Evolutionary conservation across 176 grass and related monocot genomes (phyloP), one percentile per base, ranked within the genome.

Genomic region (Avena sativa): DNA sequence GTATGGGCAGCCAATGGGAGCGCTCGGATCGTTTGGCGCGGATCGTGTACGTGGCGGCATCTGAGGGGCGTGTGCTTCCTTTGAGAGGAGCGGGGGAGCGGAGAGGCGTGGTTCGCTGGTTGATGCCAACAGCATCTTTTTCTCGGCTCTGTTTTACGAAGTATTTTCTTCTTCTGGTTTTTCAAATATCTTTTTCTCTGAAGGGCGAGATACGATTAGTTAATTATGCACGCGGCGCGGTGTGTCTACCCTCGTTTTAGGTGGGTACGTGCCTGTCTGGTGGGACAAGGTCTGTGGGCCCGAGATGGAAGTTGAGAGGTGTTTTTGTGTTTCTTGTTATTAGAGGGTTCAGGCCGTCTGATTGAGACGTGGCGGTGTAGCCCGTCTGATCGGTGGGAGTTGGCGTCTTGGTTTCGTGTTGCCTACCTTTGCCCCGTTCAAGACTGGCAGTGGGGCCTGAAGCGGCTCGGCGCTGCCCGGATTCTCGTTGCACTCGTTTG

Each of bases 1-100:
- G 9, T 56, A 12, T 9, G 0, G 1, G 4, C 28, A 6, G 1
- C 70, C 66, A 86, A 92, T 86, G 13, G 40, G 21, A 73, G 59
- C 0, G 48, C 12, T 14, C 9, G 53, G 92, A 92, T 97, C 19
- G 8, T 21, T 14, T 4, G 61, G 3, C 74, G 12, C 87, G 89
- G 95, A 97, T 97, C 66, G 87, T 7, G 89, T 84, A 92, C 88
- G 80, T 97, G 95, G 88, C 23, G 7, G 13, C 0, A 93, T 92
- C 53, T 74, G n/a, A 85, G 74, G 79, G 64, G 19, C 6, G 73
- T 97, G 92, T 94, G 95, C 86, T 97, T 94, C 88, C 81, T 92
- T 78, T 87, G 90, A 91, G 92, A 97, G 95, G 80, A 73, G 71
- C 25, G 4, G 59, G 23, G 51, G 47, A 20, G 47, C 8, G 57